Base-by-base conservation (phyloP, 306 rosid genomes). In the Fragaria nilgerrensis region DNA sequence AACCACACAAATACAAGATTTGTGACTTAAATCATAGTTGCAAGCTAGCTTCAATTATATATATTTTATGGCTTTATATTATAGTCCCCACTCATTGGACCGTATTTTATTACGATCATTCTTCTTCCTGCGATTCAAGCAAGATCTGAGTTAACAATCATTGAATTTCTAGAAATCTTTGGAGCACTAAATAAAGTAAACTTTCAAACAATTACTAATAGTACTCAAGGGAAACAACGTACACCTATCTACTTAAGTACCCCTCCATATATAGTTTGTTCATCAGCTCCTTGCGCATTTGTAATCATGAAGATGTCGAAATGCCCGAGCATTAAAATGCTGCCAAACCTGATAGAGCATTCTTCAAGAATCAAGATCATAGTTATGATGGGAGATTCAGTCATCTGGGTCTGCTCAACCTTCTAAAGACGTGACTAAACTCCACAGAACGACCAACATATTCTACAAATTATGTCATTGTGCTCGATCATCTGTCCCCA, bases 371-470 rank as follows among this genome's bases (percentile, higher is more conserved):
- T 77, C 27, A 77, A 68, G 75, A 29, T 43, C 52, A 22, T 73
- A n/a, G 29, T 63, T 32, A 47, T 73, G 29, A 23, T 47, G 65
- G 68, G 34, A 32, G 63, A 20, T 58, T 45, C 20, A 27, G 53
- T 14, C 74, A 50, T 74, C 77, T 78, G 12, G 75, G 80, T 22
- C 63, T 78, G 58, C 39, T 53, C 56, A 53, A 4, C 45, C 39
- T 29, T 23, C 80, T 5, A 27, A 45, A 34, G 44, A 44, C 43
- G 25, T 10, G 15, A 4, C 9, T 36, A 36, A 36, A 50, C 25
- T 43, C 58, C 14, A 9, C 27, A 17, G 67, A 62, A 16, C 4
- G 59, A 56, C 9, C 73, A 39, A 19, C 43, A 5, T 14, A 5
- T 14, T 7, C 14, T 5, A 19, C 68, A 9, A 67, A 58, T 9